phyloP scores from a whole-genome alignment of 2,329 filamentous ascomycete species.

The Bipolaris gigantea region DNA sequence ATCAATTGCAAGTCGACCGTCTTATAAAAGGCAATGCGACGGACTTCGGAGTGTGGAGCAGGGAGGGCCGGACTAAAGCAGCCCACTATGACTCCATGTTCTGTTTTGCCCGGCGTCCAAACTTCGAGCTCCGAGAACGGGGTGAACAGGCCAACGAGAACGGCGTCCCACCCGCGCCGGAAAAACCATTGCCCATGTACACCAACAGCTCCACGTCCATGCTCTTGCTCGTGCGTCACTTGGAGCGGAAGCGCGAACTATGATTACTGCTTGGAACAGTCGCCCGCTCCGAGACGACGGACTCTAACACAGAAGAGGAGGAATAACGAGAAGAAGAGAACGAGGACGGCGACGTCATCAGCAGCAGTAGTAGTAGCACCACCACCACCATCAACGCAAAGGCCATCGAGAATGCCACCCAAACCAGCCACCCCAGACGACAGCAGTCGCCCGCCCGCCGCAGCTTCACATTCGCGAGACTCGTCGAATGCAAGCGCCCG shows the following conservation, averaged over 20 bases:
- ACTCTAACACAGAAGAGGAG: background rate
- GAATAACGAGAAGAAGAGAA: background rate
- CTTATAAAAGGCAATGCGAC: constrained; percentile 6
- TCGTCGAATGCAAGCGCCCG: constrained; percentile 36
- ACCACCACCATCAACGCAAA: background rate
- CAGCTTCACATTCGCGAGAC: constrained; percentile 34
- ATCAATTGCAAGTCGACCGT: constrained; percentile 15
- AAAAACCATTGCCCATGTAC: constrained; percentile 7
- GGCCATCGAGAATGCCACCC: constrained; percentile 25
- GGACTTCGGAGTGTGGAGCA: constrained; percentile 24
- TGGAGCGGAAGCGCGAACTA: constrained; percentile 15
- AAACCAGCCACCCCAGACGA: constrained; percentile 23
- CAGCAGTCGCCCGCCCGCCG: constrained; percentile 22
- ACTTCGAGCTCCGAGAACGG: constrained; percentile 23
- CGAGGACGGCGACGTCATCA: too few relatives aligned
- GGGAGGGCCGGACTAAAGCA: constrained; percentile 6
- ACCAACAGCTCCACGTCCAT: constrained; percentile 2
- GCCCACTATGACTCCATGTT: constrained; percentile 32
- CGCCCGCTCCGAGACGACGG: background rate
- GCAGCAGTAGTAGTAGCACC: background rate
- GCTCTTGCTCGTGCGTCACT: constrained; percentile 1
- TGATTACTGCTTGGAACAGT: constrained; percentile 15
- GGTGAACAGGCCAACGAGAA: background rate
- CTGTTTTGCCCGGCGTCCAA: constrained; percentile 23
- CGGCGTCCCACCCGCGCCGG: background rate